phyloP scores from a whole-genome alignment of 2,329 filamentous ascomycete species.

The Penicillium sp. region DNA sequence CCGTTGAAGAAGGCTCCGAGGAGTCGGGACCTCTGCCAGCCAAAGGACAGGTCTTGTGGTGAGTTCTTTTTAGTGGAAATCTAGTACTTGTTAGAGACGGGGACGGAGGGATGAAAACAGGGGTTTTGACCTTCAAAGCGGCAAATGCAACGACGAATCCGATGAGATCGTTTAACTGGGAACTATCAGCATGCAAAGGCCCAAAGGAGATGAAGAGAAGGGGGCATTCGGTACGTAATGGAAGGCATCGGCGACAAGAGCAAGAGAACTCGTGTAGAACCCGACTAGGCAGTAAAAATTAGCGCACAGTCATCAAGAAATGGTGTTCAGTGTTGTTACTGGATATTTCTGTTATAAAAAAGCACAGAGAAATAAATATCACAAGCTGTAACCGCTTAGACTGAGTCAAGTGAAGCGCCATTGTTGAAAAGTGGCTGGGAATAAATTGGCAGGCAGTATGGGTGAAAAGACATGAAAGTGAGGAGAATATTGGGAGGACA shows the following conservation, averaged over 20 bases:
- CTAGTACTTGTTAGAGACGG: neutral
- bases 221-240: neutral
- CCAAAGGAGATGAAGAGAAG: neutral
- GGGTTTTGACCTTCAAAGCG: neutral
- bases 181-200: neutral
- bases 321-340: neutral
- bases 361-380: neutral
- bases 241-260: constrained; percentile 4
- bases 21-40: constrained; percentile 73
- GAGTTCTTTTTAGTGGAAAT: constrained; percentile 61
- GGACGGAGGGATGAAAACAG: neutral
- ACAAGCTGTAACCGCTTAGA: constrained; percentile 7
- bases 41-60: constrained; percentile 68
- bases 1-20: constrained; percentile 80
- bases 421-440: neutral
- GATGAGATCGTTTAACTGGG: constrained; percentile 5
- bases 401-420: constrained; percentile 1
- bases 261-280: constrained; percentile 5
- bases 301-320: neutral
- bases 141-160: constrained; percentile 2
- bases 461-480: neutral
- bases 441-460: too few relatives aligned
- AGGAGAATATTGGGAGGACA: neutral
- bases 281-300: neutral
- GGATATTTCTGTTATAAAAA: constrained; percentile 3